Evolutionary conservation across 495 filamentous ascomycete species (phyloP).

Genomic region (Penicillium ochrochloron): DNA sequence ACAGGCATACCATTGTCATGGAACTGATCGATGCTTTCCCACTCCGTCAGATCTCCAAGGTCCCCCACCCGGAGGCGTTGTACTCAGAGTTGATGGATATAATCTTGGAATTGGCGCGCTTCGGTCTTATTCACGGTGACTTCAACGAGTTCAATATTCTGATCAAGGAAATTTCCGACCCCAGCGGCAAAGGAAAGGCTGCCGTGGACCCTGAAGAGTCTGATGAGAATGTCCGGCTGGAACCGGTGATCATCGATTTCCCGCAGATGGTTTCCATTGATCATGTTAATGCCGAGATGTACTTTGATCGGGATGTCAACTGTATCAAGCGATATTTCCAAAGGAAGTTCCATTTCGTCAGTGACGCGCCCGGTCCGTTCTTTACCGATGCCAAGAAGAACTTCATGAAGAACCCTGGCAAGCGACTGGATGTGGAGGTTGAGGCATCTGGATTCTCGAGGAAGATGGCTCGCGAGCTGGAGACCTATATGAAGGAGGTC

Average conservation of each 20-base stretch:
- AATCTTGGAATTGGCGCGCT: conserved; percentile 80
- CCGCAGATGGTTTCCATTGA: conserved; percentile 98
- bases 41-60: conserved; percentile 77
- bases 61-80: conserved; percentile 76
- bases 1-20: conserved; percentile 96
- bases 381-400: conserved; percentile 81
- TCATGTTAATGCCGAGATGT: conserved; percentile 89
- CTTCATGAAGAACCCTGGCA: conserved; percentile 64
- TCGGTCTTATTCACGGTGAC: conserved; percentile 95
- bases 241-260: conserved; percentile 91
- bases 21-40: conserved; percentile 86
- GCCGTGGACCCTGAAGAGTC: conserved; percentile 30
- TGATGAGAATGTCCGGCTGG: conserved; percentile 42
- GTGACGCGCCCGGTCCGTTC: conserved; percentile 80
- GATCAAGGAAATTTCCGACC: conserved; percentile 69
- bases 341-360: conserved; percentile 83
- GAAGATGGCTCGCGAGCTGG: conserved; percentile 93
- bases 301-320: conserved; percentile 92
- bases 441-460: conserved; percentile 94
- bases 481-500: conserved; percentile 80
- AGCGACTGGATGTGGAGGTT: conserved; percentile 81
- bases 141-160: conserved; percentile 99
- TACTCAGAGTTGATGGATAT: conserved; percentile 90
- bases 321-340: conserved; percentile 95
- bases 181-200: conserved; percentile 45